These are phyloP conservation scores for Pestalotiopsis sp. DNA, from an alignment of 2,329 filamentous ascomycete species.

Conservation along the genomic window DNA sequence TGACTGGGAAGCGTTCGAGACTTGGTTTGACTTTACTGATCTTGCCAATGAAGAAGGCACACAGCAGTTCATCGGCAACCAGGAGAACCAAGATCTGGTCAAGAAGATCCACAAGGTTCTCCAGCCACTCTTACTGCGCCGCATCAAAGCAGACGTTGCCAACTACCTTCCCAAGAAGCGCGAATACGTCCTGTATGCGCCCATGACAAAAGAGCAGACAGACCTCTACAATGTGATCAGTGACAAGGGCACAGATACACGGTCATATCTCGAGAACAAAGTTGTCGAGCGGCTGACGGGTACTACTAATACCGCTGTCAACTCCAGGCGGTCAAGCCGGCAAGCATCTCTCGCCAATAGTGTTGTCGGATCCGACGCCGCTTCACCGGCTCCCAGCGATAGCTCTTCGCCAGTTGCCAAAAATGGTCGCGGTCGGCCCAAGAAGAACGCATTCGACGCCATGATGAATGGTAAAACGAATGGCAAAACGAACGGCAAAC, in stretches of 20 bases:
- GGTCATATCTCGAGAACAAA: slow-evolving; percentile 82
- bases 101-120: slow-evolving; percentile 91
- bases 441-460: slow-evolving; percentile 21
- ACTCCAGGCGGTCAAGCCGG: slow-evolving; percentile 34
- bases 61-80: slow-evolving; percentile 77
- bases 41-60: slow-evolving; percentile 82
- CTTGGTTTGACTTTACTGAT: slow-evolving; percentile 96
- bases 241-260: slow-evolving; percentile 60
- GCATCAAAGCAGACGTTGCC: slow-evolving; percentile 93
- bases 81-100: slow-evolving; percentile 75
- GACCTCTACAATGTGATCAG: slow-evolving; percentile 77
- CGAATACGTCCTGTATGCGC: slow-evolving; percentile 94
- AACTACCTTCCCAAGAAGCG: slow-evolving; percentile 91
- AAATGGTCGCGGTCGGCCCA: slow-evolving; percentile 22
- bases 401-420: slow-evolving; percentile 55
- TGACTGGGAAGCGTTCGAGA: slow-evolving; percentile 88
- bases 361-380: slow-evolving; percentile 21
- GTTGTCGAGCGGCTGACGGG: slow-evolving; percentile 66
- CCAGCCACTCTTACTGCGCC: slow-evolving; percentile 84
- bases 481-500: not conserved
- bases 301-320: slow-evolving; percentile 46
- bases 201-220: slow-evolving; percentile 86
- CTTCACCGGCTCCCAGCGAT: slow-evolving; percentile 35
- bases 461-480: not conserved
- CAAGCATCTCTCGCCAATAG: slow-evolving; percentile 44